A percentile compares a stretch with the other conserved stretches of the same genome.
Conservation (phyloP, 768 basidiomycete genomes). For the Rhizopogon salebrosus region DNA sequence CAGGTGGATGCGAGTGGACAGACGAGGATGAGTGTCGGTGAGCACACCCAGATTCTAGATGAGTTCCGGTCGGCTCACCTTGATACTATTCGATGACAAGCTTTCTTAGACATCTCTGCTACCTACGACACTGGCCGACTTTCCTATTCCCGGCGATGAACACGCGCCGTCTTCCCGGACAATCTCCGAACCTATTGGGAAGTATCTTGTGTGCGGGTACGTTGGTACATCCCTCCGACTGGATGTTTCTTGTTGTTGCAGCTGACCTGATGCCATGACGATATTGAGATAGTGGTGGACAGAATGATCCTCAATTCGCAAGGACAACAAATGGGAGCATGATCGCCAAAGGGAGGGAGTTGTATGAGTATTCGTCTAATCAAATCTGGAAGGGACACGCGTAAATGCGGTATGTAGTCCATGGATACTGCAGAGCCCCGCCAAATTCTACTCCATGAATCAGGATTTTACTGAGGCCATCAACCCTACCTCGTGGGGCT, state of each 20-base stretch:
- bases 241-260: background rate
- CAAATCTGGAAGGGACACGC: no score
- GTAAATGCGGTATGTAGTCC: no score
- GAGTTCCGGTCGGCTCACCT: background rate
- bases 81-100: background rate
- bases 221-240: constrained; percentile 48
- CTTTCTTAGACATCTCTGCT: constrained; percentile 64
- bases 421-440: no score
- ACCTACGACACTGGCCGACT: constrained; percentile 79
- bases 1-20: constrained; percentile 71
- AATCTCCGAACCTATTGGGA: constrained; percentile 84
- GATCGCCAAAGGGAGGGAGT: background rate
- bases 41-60: constrained; percentile 22
- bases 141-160: constrained; percentile 98
- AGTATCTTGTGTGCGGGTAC: constrained; percentile 88
- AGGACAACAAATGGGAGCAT: background rate
- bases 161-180: constrained; percentile 74
- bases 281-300: constrained; percentile 68
- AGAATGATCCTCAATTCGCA: constrained; percentile 31
- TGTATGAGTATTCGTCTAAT: no score
- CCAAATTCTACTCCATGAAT: no score
- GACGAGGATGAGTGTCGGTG: constrained; percentile 92
- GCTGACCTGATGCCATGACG: constrained; percentile 69
- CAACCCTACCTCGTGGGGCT: no score
- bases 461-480: no score